phyloP scores from a whole-genome alignment of 495 filamentous ascomycete species.

The Xylaria acuta region DNA sequence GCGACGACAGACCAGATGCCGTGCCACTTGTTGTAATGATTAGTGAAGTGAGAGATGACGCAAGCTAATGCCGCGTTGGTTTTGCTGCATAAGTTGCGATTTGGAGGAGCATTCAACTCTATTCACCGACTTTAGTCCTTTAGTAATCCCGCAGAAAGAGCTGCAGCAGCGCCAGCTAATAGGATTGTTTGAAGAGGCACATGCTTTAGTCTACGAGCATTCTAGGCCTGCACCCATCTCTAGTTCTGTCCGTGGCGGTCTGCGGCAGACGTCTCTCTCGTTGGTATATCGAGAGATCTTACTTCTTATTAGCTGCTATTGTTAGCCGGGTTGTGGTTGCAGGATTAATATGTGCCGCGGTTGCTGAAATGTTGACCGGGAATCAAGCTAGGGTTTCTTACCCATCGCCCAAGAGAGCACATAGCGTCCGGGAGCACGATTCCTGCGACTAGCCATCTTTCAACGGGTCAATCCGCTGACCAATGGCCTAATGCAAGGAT shows the following conservation, averaged over 20 bases:
- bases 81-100: slow-evolving; percentile 3
- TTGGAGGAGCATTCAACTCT: background rate
- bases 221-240: background rate
- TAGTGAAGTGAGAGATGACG: background rate
- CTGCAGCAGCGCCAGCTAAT: background rate
- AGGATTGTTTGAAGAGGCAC: background rate
- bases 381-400: background rate
- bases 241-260: no score
- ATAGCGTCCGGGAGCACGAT: background rate
- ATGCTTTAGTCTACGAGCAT: background rate
- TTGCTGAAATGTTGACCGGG: background rate
- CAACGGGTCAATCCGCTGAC: slow-evolving; percentile 11
- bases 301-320: background rate
- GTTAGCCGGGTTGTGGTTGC: background rate
- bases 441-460: background rate
- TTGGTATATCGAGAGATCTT: background rate
- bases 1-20: background rate
- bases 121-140: slow-evolving; percentile 13
- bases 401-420: background rate
- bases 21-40: background rate
- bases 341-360: background rate
- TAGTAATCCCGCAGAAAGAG: slow-evolving; percentile 5
- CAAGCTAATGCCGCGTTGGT: background rate
- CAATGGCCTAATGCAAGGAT: slow-evolving; percentile 16
- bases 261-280: background rate